phyloP scores from a whole-genome alignment of 148 eudicot species.

The Amaranthus cruentus region DNA sequence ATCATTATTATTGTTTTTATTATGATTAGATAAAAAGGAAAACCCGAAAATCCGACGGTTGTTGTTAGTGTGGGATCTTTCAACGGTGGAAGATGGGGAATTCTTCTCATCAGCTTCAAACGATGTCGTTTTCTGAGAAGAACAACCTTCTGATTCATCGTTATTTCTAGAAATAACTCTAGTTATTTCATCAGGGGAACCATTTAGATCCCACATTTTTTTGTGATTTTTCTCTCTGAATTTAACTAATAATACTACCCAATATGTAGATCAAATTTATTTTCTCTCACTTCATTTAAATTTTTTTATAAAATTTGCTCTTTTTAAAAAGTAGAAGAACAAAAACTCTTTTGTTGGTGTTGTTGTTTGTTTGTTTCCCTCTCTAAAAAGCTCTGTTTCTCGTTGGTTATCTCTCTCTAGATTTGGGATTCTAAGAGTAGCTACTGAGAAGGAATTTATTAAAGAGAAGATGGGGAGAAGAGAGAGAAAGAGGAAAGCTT shows the following conservation, averaged over 20 bases:
- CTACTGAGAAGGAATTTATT: slow-evolving; percentile 17
- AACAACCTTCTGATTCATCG: slow-evolving; percentile 49
- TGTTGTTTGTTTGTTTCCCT: neutral
- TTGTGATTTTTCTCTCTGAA: neutral
- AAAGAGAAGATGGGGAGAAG: slow-evolving; percentile 4
- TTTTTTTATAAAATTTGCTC: too few relatives aligned
- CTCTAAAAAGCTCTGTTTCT: neutral
- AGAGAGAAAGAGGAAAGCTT: slow-evolving; percentile 21
- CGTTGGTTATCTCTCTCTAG: slow-evolving; percentile 19
- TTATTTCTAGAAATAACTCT: neutral
- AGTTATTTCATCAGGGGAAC: slow-evolving; percentile 45
- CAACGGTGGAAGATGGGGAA: slow-evolving; percentile 67
- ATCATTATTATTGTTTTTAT: neutral
- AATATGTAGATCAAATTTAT: neutral
- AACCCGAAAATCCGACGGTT: slow-evolving; percentile 60
- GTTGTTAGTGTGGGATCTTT: slow-evolving; percentile 31
- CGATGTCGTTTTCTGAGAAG: slow-evolving; percentile 40
- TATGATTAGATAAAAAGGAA: slow-evolving; percentile 27
- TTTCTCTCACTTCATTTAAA: neutral
- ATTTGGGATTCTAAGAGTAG: slow-evolving; percentile 7
- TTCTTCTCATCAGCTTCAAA: slow-evolving; percentile 44
- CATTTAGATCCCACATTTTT: slow-evolving; percentile 96
- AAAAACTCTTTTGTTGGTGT: neutral
- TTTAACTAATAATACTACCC: too few relatives aligned
- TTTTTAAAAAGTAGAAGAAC: neutral